Evolutionary conservation across 2,329 filamentous ascomycete species (phyloP).

Genomic region (Aspergillus flavus): DNA sequence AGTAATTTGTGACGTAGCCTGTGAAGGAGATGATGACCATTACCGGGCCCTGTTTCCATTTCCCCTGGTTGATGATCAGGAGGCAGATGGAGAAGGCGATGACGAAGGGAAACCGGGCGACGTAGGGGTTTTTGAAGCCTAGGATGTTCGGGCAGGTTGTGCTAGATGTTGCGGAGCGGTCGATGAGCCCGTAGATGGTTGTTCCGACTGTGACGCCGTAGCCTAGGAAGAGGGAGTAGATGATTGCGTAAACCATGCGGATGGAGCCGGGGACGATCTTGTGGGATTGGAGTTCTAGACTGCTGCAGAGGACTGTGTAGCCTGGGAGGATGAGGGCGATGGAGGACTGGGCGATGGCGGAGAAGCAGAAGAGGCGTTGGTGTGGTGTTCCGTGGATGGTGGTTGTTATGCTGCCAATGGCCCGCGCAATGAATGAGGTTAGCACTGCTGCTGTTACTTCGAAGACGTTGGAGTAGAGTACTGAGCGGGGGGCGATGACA

Average conservation of each 20-base stretch:
- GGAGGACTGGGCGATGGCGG: conserved; percentile 70
- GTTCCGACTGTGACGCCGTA: conserved; percentile 72
- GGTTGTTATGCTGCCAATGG: conserved; percentile 64
- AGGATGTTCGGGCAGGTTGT: conserved; percentile 54
- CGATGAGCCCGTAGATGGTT: conserved; percentile 64
- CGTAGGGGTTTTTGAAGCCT: conserved; percentile 45
- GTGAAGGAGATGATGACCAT: conserved; percentile 75
- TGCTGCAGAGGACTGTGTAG: conserved; percentile 63
- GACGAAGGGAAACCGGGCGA: conserved; percentile 71
- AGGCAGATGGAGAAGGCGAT: conserved; percentile 72
- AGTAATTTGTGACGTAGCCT: conserved; percentile 76
- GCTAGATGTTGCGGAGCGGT: conserved; percentile 54
- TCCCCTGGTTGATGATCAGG: conserved; percentile 78
- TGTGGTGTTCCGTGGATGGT: conserved; percentile 39
- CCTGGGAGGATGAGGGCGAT: conserved; percentile 75
- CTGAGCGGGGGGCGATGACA: conserved; percentile 71
- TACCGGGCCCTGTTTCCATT: conserved; percentile 74
- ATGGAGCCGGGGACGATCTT: conserved; percentile 72
- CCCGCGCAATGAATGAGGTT: conserved; percentile 70
- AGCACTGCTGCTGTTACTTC: conserved; percentile 66
- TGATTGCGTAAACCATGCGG: conserved; percentile 73
- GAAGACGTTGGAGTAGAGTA: conserved; percentile 66
- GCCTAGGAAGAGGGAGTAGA: conserved; percentile 72
- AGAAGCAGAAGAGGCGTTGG: conserved; percentile 66
- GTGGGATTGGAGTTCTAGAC: conserved; percentile 69